These are phyloP conservation scores for Erodium trifolium DNA, from an alignment of 441 rosid genomes.

Conservation along the genomic window DNA sequence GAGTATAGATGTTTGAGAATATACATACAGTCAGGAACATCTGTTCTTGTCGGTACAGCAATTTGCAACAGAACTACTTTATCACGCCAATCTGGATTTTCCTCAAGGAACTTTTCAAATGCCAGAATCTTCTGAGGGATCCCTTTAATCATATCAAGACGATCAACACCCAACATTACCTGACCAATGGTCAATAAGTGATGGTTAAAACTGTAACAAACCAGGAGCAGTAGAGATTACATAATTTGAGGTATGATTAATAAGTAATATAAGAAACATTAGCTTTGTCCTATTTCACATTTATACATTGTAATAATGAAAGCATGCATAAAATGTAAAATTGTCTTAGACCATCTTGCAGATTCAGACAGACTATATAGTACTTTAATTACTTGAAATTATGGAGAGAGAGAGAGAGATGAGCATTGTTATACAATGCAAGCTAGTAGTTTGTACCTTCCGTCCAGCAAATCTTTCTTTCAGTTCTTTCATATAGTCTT, in stretches of 20 bases:
- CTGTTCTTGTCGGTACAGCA: slow-evolving; percentile 99
- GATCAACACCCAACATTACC: slow-evolving; percentile 99
- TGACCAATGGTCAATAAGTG: slow-evolving; percentile 23
- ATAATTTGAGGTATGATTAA: not conserved
- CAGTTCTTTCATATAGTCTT: slow-evolving; percentile 68
- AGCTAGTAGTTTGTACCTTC: slow-evolving; percentile 18
- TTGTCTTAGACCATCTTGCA: not conserved
- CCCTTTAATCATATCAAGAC: slow-evolving; percentile 99
- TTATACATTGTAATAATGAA: not conserved
- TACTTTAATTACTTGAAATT: not conserved
- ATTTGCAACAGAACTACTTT: slow-evolving; percentile 96
- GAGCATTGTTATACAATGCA: slow-evolving; percentile 9
- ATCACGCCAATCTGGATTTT: slow-evolving; percentile 81
- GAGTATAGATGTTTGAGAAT: slow-evolving; percentile 16
- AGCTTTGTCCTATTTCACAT: not conserved
- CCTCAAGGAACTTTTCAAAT: slow-evolving; percentile 98
- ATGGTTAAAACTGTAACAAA: slow-evolving; percentile 12
- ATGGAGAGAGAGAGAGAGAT: not conserved
- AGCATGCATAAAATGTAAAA: slow-evolving; percentile 1
- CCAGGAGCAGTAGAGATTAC: not conserved
- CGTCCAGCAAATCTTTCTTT: slow-evolving; percentile 89
- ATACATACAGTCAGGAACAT: slow-evolving; percentile 93
- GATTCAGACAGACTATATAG: not conserved
- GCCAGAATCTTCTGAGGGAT: slow-evolving; percentile 29
- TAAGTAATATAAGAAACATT: not conserved